These are phyloP conservation scores for Rhodotorula babjevae DNA, from an alignment of 768 basidiomycete species.

Conservation along the genomic window DNA sequence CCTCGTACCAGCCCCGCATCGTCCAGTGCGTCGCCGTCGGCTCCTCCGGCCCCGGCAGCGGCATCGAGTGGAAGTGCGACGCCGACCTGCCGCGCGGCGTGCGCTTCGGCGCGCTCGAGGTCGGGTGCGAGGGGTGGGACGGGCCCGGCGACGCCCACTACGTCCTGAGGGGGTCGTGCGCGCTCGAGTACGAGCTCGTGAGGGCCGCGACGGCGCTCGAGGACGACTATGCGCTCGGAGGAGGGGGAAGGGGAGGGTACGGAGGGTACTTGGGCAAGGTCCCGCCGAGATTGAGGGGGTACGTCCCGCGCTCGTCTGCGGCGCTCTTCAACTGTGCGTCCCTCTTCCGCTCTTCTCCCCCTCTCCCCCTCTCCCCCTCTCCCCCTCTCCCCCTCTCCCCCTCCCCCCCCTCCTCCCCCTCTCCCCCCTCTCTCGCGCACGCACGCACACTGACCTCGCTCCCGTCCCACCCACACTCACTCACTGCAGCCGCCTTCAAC, in stretches of 20 bases:
- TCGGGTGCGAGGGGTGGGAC: conserved; percentile 84
- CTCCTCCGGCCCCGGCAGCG: conserved; percentile 62
- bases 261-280: background rate
- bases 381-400: too few species aligned
- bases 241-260: too few species aligned
- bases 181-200: conserved; percentile 69
- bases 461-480: too few species aligned
- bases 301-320: background rate
- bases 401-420: background rate
- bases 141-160: conserved; percentile 58
- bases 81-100: conserved; percentile 78
- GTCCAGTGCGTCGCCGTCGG: conserved; percentile 79
- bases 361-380: background rate
- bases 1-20: conserved; percentile 70
- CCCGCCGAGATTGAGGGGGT: background rate
- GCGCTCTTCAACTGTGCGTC: background rate
- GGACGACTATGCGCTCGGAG: background rate
- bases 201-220: conserved; percentile 11
- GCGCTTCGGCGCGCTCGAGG: conserved; percentile 76
- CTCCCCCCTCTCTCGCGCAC: background rate
- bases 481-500: conserved; percentile 4
- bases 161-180: conserved; percentile 89
- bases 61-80: conserved; percentile 88
- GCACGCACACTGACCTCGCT: too few species aligned
- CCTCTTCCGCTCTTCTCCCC: background rate